Percentiles rank a stretch among this genome's conserved stretches.
phyloP scores from a whole-genome alignment of 257 asterid species.

The Phtheirospermum japonicum region DNA sequence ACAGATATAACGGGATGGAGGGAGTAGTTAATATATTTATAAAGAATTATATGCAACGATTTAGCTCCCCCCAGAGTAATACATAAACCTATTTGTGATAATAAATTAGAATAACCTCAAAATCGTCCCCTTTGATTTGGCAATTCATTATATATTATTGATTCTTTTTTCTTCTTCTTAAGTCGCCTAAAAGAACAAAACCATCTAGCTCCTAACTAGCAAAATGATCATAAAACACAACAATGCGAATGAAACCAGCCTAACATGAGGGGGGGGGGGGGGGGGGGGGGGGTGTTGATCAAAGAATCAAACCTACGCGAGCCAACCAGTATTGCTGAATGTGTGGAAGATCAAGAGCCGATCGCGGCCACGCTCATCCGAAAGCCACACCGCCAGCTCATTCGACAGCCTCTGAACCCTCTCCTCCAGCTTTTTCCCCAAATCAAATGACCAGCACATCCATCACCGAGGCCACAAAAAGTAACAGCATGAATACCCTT shows the following conservation, averaged over 20 bases:
- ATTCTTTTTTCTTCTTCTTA: neutral
- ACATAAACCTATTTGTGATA: too few species aligned
- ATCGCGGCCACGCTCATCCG: conserved; percentile 45
- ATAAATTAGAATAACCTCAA: neutral
- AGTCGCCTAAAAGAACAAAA: neutral
- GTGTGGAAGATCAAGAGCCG: conserved; percentile 73
- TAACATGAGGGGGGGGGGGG: too few species aligned
- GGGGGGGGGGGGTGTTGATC: too few species aligned
- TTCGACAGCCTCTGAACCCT: conserved; percentile 45
- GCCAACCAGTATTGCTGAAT: conserved; percentile 96
- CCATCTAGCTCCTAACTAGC: neutral
- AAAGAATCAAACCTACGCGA: conserved; percentile 67
- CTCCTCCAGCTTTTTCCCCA: conserved; percentile 66
- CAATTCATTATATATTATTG: neutral
- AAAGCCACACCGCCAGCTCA: conserved; percentile 64
- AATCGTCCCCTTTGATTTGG: neutral
- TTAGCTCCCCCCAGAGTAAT: too few species aligned
- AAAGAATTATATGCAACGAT: too few species aligned
- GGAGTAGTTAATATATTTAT: too few species aligned
- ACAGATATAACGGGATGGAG: too few species aligned
- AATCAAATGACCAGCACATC: conserved; percentile 70
- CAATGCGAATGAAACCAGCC: neutral
- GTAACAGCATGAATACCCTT: conserved; percentile 68
- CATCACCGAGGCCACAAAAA: conserved; percentile 64
- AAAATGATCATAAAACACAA: conserved; percentile 3